Evolutionary conservation across 2,329 filamentous ascomycete genomes (phyloP), one percentile per base, ranked within the genome.

Genomic region (Chalaropsis thielavioides): DNA sequence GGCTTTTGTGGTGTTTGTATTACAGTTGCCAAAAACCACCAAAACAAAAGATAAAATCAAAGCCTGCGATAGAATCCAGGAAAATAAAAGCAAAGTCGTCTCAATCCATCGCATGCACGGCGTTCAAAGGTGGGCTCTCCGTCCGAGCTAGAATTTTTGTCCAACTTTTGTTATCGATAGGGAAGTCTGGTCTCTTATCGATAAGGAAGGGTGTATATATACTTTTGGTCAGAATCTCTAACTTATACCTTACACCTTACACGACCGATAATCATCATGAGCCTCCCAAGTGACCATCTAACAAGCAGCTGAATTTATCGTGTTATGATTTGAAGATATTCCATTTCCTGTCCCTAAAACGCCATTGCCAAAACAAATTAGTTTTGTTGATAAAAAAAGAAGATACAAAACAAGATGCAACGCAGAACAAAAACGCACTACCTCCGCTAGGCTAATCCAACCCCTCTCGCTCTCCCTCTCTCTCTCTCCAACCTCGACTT

Each of bases 121-220:
- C 27, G 61, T 35, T 13, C 10, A 44, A 49, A 51, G 44, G 61
- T 62, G 56, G 40, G 58, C 58, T 40, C 1, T n/a, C n/a, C 43
- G 31, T n/a, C n/a, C 43, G 31, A 54, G 38, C 58, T 61, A 63
- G 58, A 67, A 64, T 62, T 67, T 67, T 64, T 67, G 59, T 35
- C 24, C 46, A 46, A 62, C 41, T 38, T 62, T 64, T 61, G 54
- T 65, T 67, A 67, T 67, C 66, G 66, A 67, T 64, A 66, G 44
- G n/a, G 24, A 31, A 27, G n/a, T 40, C 49, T 8, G 40, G 19
- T 6, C 41, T 7, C 58, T 56, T 65, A 65, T 65, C 63, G 56
- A 65, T 65, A 65, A 40, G 24, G 1, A 2, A 38, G 5, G 5
- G 10, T 60, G 58, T 61, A 10, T 2, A 35, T 2, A 24, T 58